phyloP scores from a whole-genome alignment of 1,139 yeast species.

The Casaregolazyma suthepensis region DNA sequence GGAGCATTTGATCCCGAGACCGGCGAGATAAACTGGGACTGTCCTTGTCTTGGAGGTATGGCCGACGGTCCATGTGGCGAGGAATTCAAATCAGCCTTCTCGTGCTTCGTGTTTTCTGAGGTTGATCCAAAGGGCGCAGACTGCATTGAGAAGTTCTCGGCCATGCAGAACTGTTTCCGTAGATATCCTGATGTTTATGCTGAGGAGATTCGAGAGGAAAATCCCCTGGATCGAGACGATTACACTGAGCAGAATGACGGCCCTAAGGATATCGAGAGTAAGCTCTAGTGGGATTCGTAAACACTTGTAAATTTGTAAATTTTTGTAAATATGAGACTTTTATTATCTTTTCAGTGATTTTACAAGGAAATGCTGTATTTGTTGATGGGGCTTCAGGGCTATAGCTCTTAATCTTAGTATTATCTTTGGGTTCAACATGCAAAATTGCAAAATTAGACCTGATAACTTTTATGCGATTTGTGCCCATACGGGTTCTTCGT shows the following conservation, averaged over 20 bases:
- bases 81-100: constrained; percentile 92
- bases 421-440: too few relatives aligned
- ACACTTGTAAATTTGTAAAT: background rate
- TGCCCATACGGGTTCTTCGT: too few relatives aligned
- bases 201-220: constrained; percentile 71
- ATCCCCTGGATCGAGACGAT: constrained; percentile 22
- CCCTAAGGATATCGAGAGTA: background rate
- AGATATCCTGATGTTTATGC: constrained; percentile 89
- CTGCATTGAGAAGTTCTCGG: constrained; percentile 85
- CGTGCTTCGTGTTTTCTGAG: constrained; percentile 92
- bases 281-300: background rate
- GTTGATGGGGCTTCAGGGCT: background rate
- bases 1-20: constrained; percentile 96
- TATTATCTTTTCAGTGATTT: background rate
- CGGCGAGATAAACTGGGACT: constrained; percentile 99
- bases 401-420: background rate
- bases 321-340: background rate
- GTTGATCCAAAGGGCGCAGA: constrained; percentile 97
- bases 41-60: constrained; percentile 99
- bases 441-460: too few relatives aligned
- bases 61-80: constrained; percentile 98
- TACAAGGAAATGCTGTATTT: background rate
- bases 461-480: too few relatives aligned
- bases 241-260: constrained; percentile 9
- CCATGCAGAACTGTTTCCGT: constrained; percentile 94